These are phyloP conservation scores for Delonix regia DNA, from an alignment of 306 rosid genomes.

Conservation along the genomic window DNA sequence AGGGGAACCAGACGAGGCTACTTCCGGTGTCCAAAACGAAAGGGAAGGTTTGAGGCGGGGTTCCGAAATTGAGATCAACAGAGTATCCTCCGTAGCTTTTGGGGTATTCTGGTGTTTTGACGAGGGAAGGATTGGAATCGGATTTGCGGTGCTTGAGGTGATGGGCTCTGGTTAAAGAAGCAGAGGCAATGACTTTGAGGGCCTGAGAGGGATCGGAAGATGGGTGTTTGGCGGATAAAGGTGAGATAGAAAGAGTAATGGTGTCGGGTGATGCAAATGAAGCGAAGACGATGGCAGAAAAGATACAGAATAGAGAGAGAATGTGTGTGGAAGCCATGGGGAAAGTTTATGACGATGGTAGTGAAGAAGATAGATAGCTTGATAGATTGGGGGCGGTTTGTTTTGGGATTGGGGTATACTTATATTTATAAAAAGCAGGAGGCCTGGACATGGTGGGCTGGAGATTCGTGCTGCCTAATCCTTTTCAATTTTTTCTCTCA, in stretches of 20 bases:
- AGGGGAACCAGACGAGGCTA: constrained; percentile 90
- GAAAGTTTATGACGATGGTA: neutral
- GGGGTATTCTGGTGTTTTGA: constrained; percentile 46
- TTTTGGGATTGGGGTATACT: neutral
- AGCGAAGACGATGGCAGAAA: constrained; percentile 37
- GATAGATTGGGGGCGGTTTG: neutral
- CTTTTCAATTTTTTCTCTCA: too few relatives aligned
- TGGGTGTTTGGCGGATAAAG: constrained; percentile 36
- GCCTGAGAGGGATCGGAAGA: constrained; percentile 57
- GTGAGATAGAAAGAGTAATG: constrained; percentile 56
- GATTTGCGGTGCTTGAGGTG: constrained; percentile 59
- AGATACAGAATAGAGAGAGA: constrained; percentile 35
- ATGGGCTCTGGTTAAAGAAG: constrained; percentile 71
- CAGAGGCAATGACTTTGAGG: constrained; percentile 54
- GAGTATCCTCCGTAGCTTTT: constrained; percentile 86
- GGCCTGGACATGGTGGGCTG: neutral
- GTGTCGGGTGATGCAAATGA: constrained; percentile 35
- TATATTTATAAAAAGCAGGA: neutral
- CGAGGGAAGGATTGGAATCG: neutral
- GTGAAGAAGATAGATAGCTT: neutral
- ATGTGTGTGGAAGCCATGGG: constrained; percentile 37
- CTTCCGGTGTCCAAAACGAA: constrained; percentile 86
- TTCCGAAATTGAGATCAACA: constrained; percentile 68
- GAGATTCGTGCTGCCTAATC: too few relatives aligned
- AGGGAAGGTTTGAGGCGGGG: constrained; percentile 65